Base-by-base conservation (phyloP, 2,329 filamentous ascomycete genomes). In the Clarireedia paspali region DNA sequence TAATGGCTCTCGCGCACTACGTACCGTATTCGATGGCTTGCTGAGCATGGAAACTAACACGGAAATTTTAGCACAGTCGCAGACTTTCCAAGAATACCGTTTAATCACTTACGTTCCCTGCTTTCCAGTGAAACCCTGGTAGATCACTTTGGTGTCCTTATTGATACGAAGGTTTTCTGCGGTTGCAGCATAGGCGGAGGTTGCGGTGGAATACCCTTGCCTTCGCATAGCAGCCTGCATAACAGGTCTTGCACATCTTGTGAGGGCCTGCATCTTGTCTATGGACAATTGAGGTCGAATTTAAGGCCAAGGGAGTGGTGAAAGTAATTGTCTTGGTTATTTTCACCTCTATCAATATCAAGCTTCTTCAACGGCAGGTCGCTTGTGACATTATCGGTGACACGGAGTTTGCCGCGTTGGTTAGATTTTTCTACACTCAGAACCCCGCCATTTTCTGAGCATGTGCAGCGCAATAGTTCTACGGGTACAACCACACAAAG, bases 11-110 rank as follows among this genome's bases (percentile, higher is more conserved):
- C 56, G 54, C 44, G 7, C 47, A 50, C 60, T 56, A 68, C 66
- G 72, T 89, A 95, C 90, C 94, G 77, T 99, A 99, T 75, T 95
- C 94, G 75, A 99, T 96, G 65, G 94, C 94, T 78, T 96, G 91
- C 73, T 90, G 83, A 64, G 94, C 94, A 75, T 99, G 94, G 82
- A 99, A 99, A 68, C 92, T 97, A 66, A 55, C 52, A 52, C 60
- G 60, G 57, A 47, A 63, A 72, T 62, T 73, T 73, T 64, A 70
- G 60, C 47, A 60, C 23, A 46, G 7, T 42, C 24, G 36, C 57
- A 49, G 46, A 36, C 54, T 40, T 45, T 40, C 47, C 30, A 40
- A 38, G 9, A 39, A 24, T 14, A 14, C 17, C 24, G n/a, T 30
- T 12, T n/a, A 49, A 50, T 46, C 54, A 85, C 86, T 76, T 74